These are phyloP conservation scores for Salvia splendens DNA, from an alignment of 257 asterid genomes.

Conservation along the genomic window DNA sequence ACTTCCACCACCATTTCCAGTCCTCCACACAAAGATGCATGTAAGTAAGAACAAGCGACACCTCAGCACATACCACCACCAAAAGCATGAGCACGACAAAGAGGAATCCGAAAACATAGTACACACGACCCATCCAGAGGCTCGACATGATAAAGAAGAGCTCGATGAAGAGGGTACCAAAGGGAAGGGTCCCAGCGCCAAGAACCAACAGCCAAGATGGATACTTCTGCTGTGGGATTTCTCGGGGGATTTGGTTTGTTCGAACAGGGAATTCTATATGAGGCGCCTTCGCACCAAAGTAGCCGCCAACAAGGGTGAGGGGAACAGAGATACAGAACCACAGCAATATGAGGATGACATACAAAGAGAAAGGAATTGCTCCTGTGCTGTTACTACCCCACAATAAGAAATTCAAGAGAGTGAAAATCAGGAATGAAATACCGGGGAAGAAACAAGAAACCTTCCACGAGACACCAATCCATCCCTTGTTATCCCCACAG, in stretches of 20 bases:
- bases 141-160: slow-evolving; percentile 90
- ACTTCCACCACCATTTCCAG: slow-evolving; percentile 96
- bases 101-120: slow-evolving; percentile 84
- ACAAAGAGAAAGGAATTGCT: slow-evolving; percentile 80
- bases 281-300: slow-evolving; percentile 77
- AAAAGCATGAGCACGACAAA: slow-evolving; percentile 63
- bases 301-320: slow-evolving; percentile 77
- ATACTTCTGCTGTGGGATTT: slow-evolving; percentile 78
- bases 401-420: slow-evolving; percentile 65
- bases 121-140: slow-evolving; percentile 90
- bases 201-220: slow-evolving; percentile 87
- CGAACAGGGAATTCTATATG: slow-evolving; percentile 79
- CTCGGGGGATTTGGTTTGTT: slow-evolving; percentile 82
- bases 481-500: slow-evolving; percentile 70
- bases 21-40: slow-evolving; percentile 92
- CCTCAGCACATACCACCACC: slow-evolving; percentile 85
- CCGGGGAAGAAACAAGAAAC: slow-evolving; percentile 87
- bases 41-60: slow-evolving; percentile 80
- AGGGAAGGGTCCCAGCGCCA: slow-evolving; percentile 90
- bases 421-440: slow-evolving; percentile 63
- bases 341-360: slow-evolving; percentile 64
- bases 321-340: slow-evolving; percentile 93
- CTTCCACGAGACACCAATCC: slow-evolving; percentile 77
- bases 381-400: slow-evolving; percentile 92
- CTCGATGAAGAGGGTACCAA: slow-evolving; percentile 88